These are phyloP conservation scores for Phialemoniopsis sp. DNA, from an alignment of 2,329 filamentous ascomycete species.

Conservation along the genomic window DNA sequence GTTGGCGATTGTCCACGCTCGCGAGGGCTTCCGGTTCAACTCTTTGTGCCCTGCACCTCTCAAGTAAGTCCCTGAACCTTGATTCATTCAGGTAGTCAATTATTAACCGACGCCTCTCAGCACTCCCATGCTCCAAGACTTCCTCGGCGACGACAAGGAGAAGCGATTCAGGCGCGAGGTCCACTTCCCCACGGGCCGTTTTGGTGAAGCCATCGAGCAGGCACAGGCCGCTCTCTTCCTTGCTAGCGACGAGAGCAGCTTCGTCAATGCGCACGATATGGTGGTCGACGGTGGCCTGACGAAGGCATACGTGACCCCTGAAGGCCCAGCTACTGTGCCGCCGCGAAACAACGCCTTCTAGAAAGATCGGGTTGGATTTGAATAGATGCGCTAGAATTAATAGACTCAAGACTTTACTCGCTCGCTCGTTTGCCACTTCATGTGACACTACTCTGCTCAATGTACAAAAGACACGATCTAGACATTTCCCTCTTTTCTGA, in stretches of 20 bases:
- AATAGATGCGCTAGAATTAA: too few relatives aligned
- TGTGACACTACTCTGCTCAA: too few relatives aligned
- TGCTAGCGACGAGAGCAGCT: conserved; percentile 81
- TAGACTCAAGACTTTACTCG: too few relatives aligned
- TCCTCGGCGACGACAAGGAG: conserved; percentile 77
- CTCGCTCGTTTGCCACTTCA: too few relatives aligned
- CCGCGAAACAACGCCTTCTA: conserved; percentile 56
- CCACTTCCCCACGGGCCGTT: conserved; percentile 84
- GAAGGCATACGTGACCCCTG: conserved; percentile 74
- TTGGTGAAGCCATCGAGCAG: conserved; percentile 87
- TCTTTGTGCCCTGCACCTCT: conserved; percentile 81
- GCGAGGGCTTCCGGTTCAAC: conserved; percentile 86
- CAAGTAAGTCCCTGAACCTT: conserved; percentile 36
- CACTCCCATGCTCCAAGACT: conserved; percentile 85
- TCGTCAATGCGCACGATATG: conserved; percentile 86
- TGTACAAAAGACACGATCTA: too few relatives aligned
- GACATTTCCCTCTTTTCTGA: too few relatives aligned
- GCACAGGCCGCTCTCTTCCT: conserved; percentile 83
- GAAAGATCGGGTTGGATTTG: conserved; percentile 12
- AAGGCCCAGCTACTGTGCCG: conserved; percentile 47
- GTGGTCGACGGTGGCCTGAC: conserved; percentile 93
- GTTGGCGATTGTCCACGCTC: conserved; percentile 83
- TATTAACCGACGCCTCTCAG: too few relatives aligned
- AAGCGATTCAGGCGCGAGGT: conserved; percentile 80
- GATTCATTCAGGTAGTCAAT: too few relatives aligned